These are phyloP conservation scores for Chimonanthus salicifolius DNA, from an alignment of 164 flowering plant species.

Conservation along the genomic window DNA sequence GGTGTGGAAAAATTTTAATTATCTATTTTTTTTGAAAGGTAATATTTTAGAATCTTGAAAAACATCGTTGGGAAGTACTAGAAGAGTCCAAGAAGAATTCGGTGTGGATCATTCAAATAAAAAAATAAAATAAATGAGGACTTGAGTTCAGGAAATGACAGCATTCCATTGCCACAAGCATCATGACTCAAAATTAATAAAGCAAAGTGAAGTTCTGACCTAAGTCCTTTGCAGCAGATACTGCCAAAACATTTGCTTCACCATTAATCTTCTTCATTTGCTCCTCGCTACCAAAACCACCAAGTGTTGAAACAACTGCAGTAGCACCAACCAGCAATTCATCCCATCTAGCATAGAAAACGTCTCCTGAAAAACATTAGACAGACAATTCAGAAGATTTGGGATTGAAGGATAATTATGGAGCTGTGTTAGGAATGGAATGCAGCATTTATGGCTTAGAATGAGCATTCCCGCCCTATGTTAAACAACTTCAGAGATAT, in stretches of 20 bases:
- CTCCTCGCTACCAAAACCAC: conserved; percentile 96
- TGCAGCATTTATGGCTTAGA: no score
- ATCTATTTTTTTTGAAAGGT: no score
- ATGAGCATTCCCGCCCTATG: neutral
- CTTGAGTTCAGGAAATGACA: neutral
- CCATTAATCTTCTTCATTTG: conserved; percentile 94
- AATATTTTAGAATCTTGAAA: no score
- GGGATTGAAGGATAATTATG: neutral
- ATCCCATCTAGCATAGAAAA: conserved; percentile 92
- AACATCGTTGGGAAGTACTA: no score
- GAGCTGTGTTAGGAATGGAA: neutral
- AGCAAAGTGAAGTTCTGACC: conserved; percentile 34
- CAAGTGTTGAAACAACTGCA: conserved; percentile 91
- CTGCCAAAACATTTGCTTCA: conserved; percentile 85
- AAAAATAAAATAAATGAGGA: neutral
- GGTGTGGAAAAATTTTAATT: no score
- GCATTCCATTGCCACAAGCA: neutral
- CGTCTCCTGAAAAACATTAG: conserved; percentile 61
- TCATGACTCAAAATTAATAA: neutral
- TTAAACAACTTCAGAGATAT: neutral
- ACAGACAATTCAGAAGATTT: neutral
- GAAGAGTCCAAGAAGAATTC: no score
- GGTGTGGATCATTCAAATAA: no score
- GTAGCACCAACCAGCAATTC: conserved; percentile 90
- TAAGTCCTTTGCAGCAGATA: conserved; percentile 80